These are phyloP conservation scores for Parmelia sp. DNA, from an alignment of 495 filamentous ascomycete genomes.

Conservation along the genomic window DNA sequence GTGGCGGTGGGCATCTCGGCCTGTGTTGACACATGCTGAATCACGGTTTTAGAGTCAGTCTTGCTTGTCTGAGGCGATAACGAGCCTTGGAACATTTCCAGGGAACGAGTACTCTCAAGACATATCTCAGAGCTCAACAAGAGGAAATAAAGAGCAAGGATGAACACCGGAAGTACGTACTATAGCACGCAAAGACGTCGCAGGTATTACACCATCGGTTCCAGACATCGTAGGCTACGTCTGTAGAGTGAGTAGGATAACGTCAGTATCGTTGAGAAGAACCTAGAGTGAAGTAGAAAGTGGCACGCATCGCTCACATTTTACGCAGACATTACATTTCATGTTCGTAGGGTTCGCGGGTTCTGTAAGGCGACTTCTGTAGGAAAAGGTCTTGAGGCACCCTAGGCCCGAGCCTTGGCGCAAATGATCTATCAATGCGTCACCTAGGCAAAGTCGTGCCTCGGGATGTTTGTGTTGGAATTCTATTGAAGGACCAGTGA, in stretches of 20 bases:
- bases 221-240: slow-evolving; percentile 5
- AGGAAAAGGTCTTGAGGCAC: slow-evolving; percentile 3
- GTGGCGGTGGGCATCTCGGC: slow-evolving; percentile 4
- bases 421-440: neutral
- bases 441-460: neutral
- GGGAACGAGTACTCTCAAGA: too few relatives aligned
- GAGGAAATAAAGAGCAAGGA: too few relatives aligned
- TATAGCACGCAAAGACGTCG: neutral
- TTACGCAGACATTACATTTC: slow-evolving; percentile 1
- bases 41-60: too few relatives aligned
- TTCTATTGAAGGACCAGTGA: neutral
- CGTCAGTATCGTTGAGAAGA: neutral
- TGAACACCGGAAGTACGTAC: too few relatives aligned
- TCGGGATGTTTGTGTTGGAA: neutral
- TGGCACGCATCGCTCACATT: neutral
- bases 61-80: too few relatives aligned
- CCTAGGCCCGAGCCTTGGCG: neutral
- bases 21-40: neutral
- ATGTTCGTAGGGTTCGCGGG: slow-evolving; percentile 3
- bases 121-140: too few relatives aligned
- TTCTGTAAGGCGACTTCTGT: neutral
- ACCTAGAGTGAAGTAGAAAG: too few relatives aligned
- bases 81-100: too few relatives aligned
- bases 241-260: neutral
- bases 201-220: slow-evolving; percentile 2